These are phyloP conservation scores for Trapa bicornis DNA, from an alignment of 345 rosid species.

Conservation along the genomic window DNA sequence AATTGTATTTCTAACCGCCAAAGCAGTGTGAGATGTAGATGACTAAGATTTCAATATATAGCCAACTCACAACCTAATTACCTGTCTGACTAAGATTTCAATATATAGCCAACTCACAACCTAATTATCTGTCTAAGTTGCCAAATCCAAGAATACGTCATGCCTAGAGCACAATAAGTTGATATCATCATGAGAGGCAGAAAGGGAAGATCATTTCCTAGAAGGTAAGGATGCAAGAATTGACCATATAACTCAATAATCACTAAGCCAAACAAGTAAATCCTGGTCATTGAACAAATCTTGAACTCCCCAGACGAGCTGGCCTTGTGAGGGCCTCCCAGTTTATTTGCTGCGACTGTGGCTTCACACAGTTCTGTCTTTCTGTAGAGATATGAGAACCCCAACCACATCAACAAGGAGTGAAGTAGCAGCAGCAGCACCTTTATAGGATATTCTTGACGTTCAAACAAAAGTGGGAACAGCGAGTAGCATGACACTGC, in stretches of 20 bases:
- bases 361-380: slow-evolving; percentile 6
- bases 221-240: slow-evolving; percentile 47
- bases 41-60: background rate
- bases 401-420: slow-evolving; percentile 39
- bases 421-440: slow-evolving; percentile 52
- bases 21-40: background rate
- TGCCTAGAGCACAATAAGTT: slow-evolving; percentile 51
- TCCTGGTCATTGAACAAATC: slow-evolving; percentile 36
- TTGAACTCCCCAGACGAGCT: slow-evolving; percentile 19
- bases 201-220: slow-evolving; percentile 63
- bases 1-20: no score
- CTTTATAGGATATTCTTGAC: slow-evolving; percentile 80
- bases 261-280: slow-evolving; percentile 50
- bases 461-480: slow-evolving; percentile 67
- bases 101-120: background rate
- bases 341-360: slow-evolving; percentile 10
- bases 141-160: slow-evolving; percentile 79
- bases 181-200: slow-evolving; percentile 72
- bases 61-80: slow-evolving; percentile 6
- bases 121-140: slow-evolving; percentile 40
- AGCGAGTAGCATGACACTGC: slow-evolving; percentile 83
- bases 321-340: slow-evolving; percentile 5
- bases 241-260: slow-evolving; percentile 63
- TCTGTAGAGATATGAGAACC: slow-evolving; percentile 31
- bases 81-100: slow-evolving; percentile 13